A percentile compares a stretch with the other conserved stretches of the same genome.
Conservation (phyloP, 352 stramenopile species). For the Globisporangium paddicum region DNA sequence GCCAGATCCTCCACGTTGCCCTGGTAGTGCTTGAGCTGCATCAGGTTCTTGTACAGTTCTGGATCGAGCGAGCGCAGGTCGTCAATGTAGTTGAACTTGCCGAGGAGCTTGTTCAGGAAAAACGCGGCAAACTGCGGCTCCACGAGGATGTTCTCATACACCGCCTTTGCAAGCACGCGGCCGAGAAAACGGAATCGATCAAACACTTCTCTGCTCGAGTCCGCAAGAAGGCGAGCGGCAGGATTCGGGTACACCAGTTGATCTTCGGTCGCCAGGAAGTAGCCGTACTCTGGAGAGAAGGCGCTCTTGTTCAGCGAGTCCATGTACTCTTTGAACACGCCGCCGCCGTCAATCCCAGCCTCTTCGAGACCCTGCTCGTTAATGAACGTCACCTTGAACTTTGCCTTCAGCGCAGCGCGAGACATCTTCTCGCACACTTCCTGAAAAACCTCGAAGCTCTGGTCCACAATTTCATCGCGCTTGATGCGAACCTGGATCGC, state of each 20-base stretch:
- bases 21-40: constrained; percentile 94
- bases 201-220: constrained; percentile 73
- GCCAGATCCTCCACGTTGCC: constrained; percentile 89
- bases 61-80: constrained; percentile 93
- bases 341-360: constrained; percentile 95
- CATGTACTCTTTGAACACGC: constrained; percentile 98
- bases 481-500: constrained; percentile 59
- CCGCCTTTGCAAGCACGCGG: constrained; percentile 92
- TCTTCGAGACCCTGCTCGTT: constrained; percentile 94
- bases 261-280: constrained; percentile 83
- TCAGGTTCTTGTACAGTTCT: constrained; percentile 94
- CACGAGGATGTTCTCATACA: constrained; percentile 96
- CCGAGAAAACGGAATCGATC: constrained; percentile 95
- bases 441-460: constrained; percentile 87
- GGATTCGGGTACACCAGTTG: constrained; percentile 95
- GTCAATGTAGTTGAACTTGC: constrained; percentile 84
- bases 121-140: constrained; percentile 96
- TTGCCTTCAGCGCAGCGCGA: constrained; percentile 68
- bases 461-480: constrained; percentile 84
- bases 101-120: constrained; percentile 95
- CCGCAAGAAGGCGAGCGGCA: constrained; percentile 62
- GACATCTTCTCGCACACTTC: constrained; percentile 50
- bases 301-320: constrained; percentile 86
- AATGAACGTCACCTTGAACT: constrained; percentile 91
- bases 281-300: constrained; percentile 80